phyloP scores from a whole-genome alignment of 2,329 filamentous ascomycete genomes.

The Neoarthrinium moseri region DNA sequence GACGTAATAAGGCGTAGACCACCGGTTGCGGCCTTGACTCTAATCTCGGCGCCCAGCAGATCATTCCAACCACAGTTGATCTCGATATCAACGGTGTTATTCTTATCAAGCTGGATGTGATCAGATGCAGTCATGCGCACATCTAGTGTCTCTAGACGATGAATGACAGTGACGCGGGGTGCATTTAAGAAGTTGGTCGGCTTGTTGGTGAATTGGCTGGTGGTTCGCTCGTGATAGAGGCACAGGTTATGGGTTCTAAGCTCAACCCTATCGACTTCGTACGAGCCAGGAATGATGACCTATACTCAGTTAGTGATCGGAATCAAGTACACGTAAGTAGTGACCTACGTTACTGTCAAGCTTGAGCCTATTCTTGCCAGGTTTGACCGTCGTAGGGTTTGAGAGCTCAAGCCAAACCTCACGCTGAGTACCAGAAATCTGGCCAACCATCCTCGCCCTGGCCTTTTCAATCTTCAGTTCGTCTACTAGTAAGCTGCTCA shows the following conservation, averaged over 20 bases:
- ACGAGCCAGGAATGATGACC: conserved; percentile 69
- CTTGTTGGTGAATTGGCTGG: conserved; percentile 43
- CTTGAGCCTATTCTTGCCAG: conserved; percentile 48
- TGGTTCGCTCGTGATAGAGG: conserved; percentile 64
- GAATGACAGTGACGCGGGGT: conserved; percentile 70
- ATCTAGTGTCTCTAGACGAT: conserved; percentile 66
- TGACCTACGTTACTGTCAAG: conserved; percentile 43
- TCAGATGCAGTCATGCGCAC: conserved; percentile 65
- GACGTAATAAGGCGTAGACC: conserved; percentile 63
- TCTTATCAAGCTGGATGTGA: conserved; percentile 75
- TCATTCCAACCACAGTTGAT: conserved; percentile 75
- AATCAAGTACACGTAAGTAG: conserved; percentile 14
- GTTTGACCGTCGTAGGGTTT: conserved; percentile 45
- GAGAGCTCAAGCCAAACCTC: conserved; percentile 66
- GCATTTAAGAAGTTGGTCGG: conserved; percentile 53
- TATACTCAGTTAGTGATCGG: conserved; percentile 38
- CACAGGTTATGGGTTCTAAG: conserved; percentile 63
- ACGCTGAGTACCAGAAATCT: conserved; percentile 52
- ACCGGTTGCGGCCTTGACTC: conserved; percentile 63
- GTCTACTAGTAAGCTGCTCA: conserved; percentile 73
- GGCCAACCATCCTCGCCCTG: conserved; percentile 61
- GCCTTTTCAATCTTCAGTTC: conserved; percentile 65
- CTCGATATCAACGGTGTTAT: conserved; percentile 73
- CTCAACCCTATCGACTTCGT: conserved; percentile 70
- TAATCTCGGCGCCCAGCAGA: conserved; percentile 56